Percentiles rank a stretch among this genome's conserved stretches.
Conservation (phyloP, 2,329 filamentous ascomycete genomes). For the Cordyceps militaris region DNA sequence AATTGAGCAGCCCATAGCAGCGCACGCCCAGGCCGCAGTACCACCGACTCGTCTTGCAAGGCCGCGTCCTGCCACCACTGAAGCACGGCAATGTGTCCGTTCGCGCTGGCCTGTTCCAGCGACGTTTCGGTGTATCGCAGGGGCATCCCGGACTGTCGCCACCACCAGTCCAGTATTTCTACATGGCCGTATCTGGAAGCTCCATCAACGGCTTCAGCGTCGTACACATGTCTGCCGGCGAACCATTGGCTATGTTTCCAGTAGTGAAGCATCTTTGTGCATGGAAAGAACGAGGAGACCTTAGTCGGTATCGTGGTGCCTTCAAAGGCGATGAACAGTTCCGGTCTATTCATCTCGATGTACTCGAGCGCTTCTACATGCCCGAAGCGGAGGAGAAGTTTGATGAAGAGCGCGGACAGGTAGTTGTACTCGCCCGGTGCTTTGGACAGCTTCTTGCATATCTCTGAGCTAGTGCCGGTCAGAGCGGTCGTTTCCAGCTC, state of each 20-base stretch:
- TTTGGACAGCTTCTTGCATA: constrained; percentile 66
- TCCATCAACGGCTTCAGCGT: constrained; percentile 75
- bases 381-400: constrained; percentile 86
- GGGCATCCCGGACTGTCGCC: constrained; percentile 65
- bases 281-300: constrained; percentile 79
- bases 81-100: constrained; percentile 77
- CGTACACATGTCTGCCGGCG: constrained; percentile 73
- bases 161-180: constrained; percentile 88
- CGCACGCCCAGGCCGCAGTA: constrained; percentile 75
- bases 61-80: constrained; percentile 86
- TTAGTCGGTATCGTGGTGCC: constrained; percentile 81
- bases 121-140: constrained; percentile 82
- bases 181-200: constrained; percentile 82
- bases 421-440: constrained; percentile 63
- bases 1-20: constrained; percentile 79
- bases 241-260: constrained; percentile 82
- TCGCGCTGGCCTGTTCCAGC: constrained; percentile 77
- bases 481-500: constrained; percentile 83
- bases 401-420: constrained; percentile 74
- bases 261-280: constrained; percentile 79
- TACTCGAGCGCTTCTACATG: constrained; percentile 71
- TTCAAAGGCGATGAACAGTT: constrained; percentile 82
- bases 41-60: constrained; percentile 48
- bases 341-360: constrained; percentile 51
- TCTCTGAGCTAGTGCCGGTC: constrained; percentile 59